A percentile compares a stretch with the other conserved stretches of the same genome.
Conservation (phyloP, 768 basidiomycete genomes). For the Glaciozyma martinii region DNA sequence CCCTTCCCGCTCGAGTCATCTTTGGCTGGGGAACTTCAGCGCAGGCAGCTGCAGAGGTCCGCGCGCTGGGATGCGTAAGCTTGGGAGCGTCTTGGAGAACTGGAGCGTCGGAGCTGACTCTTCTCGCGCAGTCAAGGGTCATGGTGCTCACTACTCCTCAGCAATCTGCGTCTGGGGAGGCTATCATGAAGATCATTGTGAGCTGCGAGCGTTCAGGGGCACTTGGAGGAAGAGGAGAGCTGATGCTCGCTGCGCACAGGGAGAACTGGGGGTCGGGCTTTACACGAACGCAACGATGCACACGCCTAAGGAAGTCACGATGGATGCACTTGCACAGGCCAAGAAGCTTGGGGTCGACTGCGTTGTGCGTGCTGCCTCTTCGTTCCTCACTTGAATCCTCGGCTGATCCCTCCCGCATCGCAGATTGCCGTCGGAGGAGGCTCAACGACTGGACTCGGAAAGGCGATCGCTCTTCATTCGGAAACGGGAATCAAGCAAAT, state of each 20-base stretch:
- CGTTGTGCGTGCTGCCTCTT: constrained; percentile 34
- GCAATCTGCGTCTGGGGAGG: constrained; percentile 37
- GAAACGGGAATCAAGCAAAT: constrained; percentile 40
- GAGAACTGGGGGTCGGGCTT: constrained; percentile 38
- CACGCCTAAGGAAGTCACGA: constrained; percentile 42
- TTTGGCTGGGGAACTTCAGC: constrained; percentile 41
- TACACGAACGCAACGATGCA: constrained; percentile 45
- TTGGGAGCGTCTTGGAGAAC: background rate
- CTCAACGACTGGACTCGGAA: constrained; percentile 42
- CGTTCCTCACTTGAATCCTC: background rate
- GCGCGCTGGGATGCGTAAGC: constrained; percentile 37
- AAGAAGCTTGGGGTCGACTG: constrained; percentile 40
- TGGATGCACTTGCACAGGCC: constrained; percentile 38
- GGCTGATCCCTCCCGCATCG: background rate
- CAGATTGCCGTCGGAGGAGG: constrained; percentile 40
- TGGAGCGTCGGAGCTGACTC: background rate
- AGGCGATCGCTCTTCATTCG: constrained; percentile 44
- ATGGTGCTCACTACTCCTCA: constrained; percentile 41
- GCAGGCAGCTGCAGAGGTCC: constrained; percentile 39
- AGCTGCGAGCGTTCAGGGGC: constrained; percentile 6
- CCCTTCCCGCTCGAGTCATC: constrained; percentile 42
- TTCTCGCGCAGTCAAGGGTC: constrained; percentile 30
- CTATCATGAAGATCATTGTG: constrained; percentile 32
- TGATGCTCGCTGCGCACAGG: background rate
- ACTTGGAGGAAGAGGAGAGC: background rate